These are phyloP conservation scores for Colletotrichum sp. DNA, from an alignment of 2,329 filamentous ascomycete species.

Conservation along the genomic window DNA sequence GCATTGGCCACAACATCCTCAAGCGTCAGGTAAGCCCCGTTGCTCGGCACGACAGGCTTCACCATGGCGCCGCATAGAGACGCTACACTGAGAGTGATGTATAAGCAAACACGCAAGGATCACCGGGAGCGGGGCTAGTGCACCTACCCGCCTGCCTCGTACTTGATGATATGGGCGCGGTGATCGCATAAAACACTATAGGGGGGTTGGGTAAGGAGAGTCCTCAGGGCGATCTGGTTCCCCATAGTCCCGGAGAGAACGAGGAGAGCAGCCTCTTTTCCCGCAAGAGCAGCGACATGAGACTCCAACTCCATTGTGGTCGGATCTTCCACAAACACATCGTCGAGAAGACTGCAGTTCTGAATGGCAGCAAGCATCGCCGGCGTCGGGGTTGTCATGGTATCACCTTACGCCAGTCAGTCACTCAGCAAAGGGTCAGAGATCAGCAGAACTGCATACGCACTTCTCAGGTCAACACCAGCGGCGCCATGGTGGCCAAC, in stretches of 20 bases:
- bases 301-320: constrained; percentile 79
- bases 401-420: constrained; percentile 45
- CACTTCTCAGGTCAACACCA: constrained; percentile 45
- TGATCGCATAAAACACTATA: constrained; percentile 81
- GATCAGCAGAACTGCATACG: constrained; percentile 12
- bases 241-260: constrained; percentile 94
- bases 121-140: background rate
- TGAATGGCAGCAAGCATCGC: constrained; percentile 84
- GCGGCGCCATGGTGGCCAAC: constrained; percentile 41
- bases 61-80: constrained; percentile 74
- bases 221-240: constrained; percentile 83
- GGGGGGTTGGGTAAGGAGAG: constrained; percentile 80
- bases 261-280: constrained; percentile 78
- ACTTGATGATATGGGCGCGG: constrained; percentile 76
- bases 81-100: constrained; percentile 63
- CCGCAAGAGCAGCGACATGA: constrained; percentile 74
- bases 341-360: constrained; percentile 78
- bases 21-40: constrained; percentile 75
- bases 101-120: background rate
- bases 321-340: constrained; percentile 81
- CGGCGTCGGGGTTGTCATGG: constrained; percentile 74
- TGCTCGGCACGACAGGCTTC: constrained; percentile 69
- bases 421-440: background rate
- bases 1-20: constrained; percentile 75
- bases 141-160: constrained; percentile 65